phyloP scores from a whole-genome alignment of 139 green algal genomes.

The Coccomyxa sp. region DNA sequence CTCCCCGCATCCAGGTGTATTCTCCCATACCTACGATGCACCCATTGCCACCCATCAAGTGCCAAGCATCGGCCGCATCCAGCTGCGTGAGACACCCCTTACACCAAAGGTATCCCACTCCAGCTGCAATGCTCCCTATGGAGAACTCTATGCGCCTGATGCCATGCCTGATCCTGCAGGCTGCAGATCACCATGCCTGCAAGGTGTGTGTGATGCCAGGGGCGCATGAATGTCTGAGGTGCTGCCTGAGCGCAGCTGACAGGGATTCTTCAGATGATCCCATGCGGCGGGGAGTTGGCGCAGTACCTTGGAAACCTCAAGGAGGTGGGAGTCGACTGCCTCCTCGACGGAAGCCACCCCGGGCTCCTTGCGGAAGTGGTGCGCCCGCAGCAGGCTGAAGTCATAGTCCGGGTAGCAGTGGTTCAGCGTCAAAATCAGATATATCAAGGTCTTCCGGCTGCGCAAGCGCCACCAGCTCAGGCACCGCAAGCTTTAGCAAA shows the following conservation, averaged over 20 bases:
- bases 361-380: constrained; percentile 93
- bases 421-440: constrained; percentile 98
- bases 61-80: too few relatives aligned
- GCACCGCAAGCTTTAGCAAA: too few relatives aligned
- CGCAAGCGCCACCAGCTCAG: neutral
- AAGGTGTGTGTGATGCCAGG: too few relatives aligned
- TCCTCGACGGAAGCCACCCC: constrained; percentile 66
- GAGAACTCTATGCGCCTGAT: neutral
- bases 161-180: too few relatives aligned
- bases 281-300: too few relatives aligned
- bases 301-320: constrained; percentile 82
- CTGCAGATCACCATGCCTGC: too few relatives aligned
- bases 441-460: constrained; percentile 95
- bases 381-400: constrained; percentile 82
- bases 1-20: constrained; percentile 70
- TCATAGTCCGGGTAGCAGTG: constrained; percentile 98
- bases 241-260: too few relatives aligned
- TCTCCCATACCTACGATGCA: constrained; percentile 81
- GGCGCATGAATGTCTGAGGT: too few relatives aligned
- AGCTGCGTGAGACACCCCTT: too few relatives aligned
- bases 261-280: too few relatives aligned
- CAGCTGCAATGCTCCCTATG: neutral
- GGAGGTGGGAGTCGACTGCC: constrained; percentile 78
- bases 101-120: too few relatives aligned
- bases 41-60: too few relatives aligned